Percentiles rank a stretch among this genome's conserved stretches.
phyloP scores from a whole-genome alignment of 176 grass and related monocot genomes.

The Aegilops umbellulata region DNA sequence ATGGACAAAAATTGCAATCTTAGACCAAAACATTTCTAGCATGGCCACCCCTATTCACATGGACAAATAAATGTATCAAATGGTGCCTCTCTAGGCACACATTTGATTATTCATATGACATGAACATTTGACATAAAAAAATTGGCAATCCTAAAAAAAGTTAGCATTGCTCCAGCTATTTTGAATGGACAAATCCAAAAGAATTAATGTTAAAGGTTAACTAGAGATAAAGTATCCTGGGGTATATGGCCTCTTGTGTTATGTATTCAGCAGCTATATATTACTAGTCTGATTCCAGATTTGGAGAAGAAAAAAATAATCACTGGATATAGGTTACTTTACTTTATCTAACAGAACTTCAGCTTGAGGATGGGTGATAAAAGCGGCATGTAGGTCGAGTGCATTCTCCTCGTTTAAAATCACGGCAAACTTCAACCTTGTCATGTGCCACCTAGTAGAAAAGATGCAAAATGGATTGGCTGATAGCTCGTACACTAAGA shows the following conservation, averaged over 20 bases:
- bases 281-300: background rate
- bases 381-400: constrained; percentile 54
- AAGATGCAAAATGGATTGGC: background rate
- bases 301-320: background rate
- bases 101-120: background rate
- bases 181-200: constrained; percentile 18
- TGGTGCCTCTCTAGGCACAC: background rate
- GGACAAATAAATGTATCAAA: background rate
- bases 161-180: background rate
- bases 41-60: background rate
- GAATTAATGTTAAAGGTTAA: constrained; percentile 22
- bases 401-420: constrained; percentile 65
- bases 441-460: constrained; percentile 35
- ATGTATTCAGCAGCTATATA: constrained; percentile 16
- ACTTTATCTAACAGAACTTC: constrained; percentile 49
- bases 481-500: constrained; percentile 5
- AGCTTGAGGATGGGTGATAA: constrained; percentile 53
- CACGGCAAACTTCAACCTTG: constrained; percentile 68
- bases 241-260: background rate
- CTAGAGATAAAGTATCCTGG: background rate
- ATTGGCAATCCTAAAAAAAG: background rate
- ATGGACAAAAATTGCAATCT: background rate
- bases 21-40: background rate
- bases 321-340: constrained; percentile 44
- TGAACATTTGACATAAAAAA: background rate